phyloP scores from a whole-genome alignment of 176 grass and related monocot species.

The Stipa capillata region DNA sequence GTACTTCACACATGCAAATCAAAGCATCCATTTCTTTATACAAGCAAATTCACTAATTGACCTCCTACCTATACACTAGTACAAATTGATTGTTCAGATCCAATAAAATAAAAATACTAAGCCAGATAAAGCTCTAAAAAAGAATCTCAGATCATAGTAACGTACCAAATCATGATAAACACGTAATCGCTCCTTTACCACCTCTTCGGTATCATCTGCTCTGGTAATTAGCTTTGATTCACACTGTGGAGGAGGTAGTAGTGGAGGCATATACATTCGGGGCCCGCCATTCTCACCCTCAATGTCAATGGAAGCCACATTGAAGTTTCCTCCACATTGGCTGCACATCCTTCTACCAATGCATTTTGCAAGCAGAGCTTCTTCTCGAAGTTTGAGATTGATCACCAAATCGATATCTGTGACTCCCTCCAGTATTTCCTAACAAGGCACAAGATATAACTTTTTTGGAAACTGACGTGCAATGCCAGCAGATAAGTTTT shows the following conservation, averaged over 20 bases:
- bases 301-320: conserved; percentile 77
- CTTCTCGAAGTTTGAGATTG: conserved; percentile 80
- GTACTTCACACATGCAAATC: neutral
- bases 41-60: neutral
- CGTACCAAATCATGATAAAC: conserved; percentile 79
- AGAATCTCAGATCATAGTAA: neutral
- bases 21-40: neutral
- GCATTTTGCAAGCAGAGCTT: conserved; percentile 75
- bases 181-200: conserved; percentile 78
- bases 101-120: neutral
- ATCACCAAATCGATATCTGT: conserved; percentile 90
- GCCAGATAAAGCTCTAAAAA: neutral
- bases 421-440: conserved; percentile 96
- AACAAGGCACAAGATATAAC: neutral
- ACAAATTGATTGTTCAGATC: neutral
- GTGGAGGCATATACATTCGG: conserved; percentile 81
- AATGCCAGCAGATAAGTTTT: neutral
- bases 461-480: neutral
- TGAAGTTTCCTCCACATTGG: conserved; percentile 86
- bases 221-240: conserved; percentile 62
- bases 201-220: conserved; percentile 75
- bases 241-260: conserved; percentile 67
- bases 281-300: conserved; percentile 70
- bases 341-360: conserved; percentile 93
- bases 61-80: neutral